phyloP scores from a whole-genome alignment of 305 asterid species.

The Solanum chacoense region DNA sequence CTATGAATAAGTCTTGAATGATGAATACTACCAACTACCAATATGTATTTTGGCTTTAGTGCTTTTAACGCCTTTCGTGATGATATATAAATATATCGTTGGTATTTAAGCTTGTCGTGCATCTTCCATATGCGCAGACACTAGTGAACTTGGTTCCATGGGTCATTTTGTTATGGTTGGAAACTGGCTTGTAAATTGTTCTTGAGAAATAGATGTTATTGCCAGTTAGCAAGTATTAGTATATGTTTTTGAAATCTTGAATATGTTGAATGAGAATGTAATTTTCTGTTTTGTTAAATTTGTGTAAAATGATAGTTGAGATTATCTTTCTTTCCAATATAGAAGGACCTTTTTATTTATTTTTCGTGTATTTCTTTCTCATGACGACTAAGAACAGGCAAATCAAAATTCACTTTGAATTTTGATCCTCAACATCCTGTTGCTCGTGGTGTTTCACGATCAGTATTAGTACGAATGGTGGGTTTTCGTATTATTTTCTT shows the following conservation, averaged over 20 bases:
- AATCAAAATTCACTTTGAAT: neutral
- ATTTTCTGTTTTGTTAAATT: neutral
- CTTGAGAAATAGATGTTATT: neutral
- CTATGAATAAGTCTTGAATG: neutral
- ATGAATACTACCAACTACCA: neutral
- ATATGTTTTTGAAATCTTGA: neutral
- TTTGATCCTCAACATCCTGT: neutral
- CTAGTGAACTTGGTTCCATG: neutral
- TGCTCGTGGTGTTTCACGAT: no score
- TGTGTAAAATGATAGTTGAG: neutral
- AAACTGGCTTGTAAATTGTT: neutral
- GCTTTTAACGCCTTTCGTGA: neutral
- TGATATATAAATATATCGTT: neutral
- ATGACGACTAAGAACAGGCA: neutral
- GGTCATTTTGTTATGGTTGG: neutral
- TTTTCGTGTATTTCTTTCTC: no score
- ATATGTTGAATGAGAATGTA: neutral
- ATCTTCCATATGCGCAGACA: neutral
- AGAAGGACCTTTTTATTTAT: neutral
- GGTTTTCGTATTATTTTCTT: neutral
- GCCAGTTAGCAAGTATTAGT: neutral
- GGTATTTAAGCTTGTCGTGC: neutral
- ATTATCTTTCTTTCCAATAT: neutral
- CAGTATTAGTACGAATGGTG: neutral
- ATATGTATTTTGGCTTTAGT: neutral